phyloP scores from a whole-genome alignment of 108 stramenopile species.

The Thalassiosira profunda region DNA sequence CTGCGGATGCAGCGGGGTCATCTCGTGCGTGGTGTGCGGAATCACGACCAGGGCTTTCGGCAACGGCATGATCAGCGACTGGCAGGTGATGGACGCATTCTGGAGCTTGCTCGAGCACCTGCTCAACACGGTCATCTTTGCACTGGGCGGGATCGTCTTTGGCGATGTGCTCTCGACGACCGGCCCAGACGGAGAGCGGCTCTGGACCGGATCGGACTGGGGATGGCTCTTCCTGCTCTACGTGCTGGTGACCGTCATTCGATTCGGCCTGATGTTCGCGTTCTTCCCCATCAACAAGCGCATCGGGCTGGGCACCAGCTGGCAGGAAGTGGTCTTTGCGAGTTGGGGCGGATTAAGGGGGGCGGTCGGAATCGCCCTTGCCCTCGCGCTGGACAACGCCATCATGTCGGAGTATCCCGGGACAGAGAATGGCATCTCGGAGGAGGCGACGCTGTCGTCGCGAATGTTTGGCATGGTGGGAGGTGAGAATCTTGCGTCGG shows the following conservation, averaged over 20 bases:
- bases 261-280: constrained; percentile 47
- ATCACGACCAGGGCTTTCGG: constrained; percentile 60
- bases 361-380: constrained; percentile 80
- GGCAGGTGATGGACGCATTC: constrained; percentile 25
- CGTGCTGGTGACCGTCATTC: constrained; percentile 62
- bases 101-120: constrained; percentile 80
- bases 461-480: too few relatives aligned
- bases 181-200: constrained; percentile 17
- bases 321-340: constrained; percentile 58
- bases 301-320: constrained; percentile 55
- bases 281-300: constrained; percentile 65
- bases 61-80: constrained; percentile 54
- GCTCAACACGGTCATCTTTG: constrained; percentile 92
- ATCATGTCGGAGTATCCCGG: neutral
- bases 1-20: constrained; percentile 66
- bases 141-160: constrained; percentile 86
- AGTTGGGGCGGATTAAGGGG: constrained; percentile 81
- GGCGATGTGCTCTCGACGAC: constrained; percentile 44
- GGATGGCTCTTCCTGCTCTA: constrained; percentile 61
- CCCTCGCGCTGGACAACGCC: constrained; percentile 60
- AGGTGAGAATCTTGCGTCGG: too few relatives aligned
- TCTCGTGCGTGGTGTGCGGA: constrained; percentile 71
- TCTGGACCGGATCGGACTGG: constrained; percentile 58
- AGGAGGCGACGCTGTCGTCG: too few relatives aligned
- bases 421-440: too few relatives aligned